Base-by-base conservation (phyloP, 805 yeast species). In the Blastobotrys peoriensis region DNA sequence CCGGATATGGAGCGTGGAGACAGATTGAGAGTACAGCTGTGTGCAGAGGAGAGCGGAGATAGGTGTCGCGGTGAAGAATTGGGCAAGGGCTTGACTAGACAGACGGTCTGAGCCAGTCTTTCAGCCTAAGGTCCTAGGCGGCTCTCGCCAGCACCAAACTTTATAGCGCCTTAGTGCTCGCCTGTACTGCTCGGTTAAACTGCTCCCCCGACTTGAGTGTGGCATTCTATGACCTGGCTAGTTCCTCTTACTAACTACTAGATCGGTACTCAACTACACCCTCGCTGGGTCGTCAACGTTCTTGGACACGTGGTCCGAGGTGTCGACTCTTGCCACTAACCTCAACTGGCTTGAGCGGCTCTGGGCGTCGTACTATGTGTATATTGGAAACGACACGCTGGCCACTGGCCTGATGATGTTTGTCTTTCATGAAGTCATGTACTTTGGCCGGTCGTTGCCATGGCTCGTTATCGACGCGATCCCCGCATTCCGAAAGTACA, bases 361-460 rank as follows among this genome's bases (percentile, higher is more conserved):
- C 46, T 91, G 98, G 98, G 95, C 94, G 9, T 69, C 87, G 18
- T 91, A 86, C 79, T 91, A 88, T 69, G 70, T 78, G 47, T 88
- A 79, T 67, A 76, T 88, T 75, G 75, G 79, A 55, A 91, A 91
- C 64, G 98, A 91, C 65, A 73, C 84, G 27, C 73, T 91, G 50
- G 96, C 98, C 42, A 91, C 98, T 1, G 98, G 98, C 21, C 64
- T 88, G 38, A 67, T 91, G 64, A 81, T 88, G 60, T 86, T 91
- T 63, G 58, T 74, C 34, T 69, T 86, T 45, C 98, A 91, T 66
- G 98, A 91, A 67, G 52, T 84, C 42, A 77, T 86, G 76, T 91
- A 91, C 68, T 91, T 93, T 63, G 93, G 91, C 43, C 79, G 98
- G 62, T 83, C 89, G 60, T 59, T 91, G 52, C 98, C 98, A 17